Conservation (phyloP, 352 stramenopile species). For the Phytophthora vignae region DNA sequence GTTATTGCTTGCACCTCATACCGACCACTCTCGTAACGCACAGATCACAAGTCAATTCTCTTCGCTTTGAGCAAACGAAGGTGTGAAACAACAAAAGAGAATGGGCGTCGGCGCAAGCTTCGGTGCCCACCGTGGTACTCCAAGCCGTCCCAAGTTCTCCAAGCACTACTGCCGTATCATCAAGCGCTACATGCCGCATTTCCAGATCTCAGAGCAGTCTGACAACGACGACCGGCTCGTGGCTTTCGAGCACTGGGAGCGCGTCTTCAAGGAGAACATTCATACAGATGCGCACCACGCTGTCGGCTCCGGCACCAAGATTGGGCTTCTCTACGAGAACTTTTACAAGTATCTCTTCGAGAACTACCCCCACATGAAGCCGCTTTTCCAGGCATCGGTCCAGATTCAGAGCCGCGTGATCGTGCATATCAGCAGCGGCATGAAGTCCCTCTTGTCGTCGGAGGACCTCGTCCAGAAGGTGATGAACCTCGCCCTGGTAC, state of each 20-base stretch:
- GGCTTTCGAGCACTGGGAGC: constrained; percentile 72
- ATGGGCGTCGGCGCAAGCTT: constrained; percentile 51
- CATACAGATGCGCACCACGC: constrained; percentile 60
- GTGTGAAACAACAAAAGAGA: not conserved
- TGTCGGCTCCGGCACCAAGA: constrained; percentile 49
- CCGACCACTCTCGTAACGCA: not conserved
- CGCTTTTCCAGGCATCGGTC: constrained; percentile 65
- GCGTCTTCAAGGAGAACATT: constrained; percentile 75
- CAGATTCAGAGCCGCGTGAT: constrained; percentile 72
- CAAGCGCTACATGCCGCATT: constrained; percentile 69
- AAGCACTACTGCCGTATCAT: constrained; percentile 76
- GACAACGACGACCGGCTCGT: constrained; percentile 57
- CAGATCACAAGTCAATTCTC: not conserved
- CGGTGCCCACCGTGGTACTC: constrained; percentile 6
- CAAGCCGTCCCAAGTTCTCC: constrained; percentile 50
- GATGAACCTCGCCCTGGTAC: constrained; percentile 60
- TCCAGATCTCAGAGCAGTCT: constrained; percentile 56
- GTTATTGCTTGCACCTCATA: not conserved
- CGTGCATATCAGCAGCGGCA: constrained; percentile 68
- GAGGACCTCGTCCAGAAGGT: constrained; percentile 70
- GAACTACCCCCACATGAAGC: constrained; percentile 63
- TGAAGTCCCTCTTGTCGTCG: constrained; percentile 65
- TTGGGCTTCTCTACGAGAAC: constrained; percentile 64
- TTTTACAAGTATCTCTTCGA: constrained; percentile 81
- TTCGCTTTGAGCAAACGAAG: constrained; percentile 11